These are phyloP conservation scores for Phallus indusiatus DNA, from an alignment of 768 basidiomycete genomes.

Conservation along the genomic window DNA sequence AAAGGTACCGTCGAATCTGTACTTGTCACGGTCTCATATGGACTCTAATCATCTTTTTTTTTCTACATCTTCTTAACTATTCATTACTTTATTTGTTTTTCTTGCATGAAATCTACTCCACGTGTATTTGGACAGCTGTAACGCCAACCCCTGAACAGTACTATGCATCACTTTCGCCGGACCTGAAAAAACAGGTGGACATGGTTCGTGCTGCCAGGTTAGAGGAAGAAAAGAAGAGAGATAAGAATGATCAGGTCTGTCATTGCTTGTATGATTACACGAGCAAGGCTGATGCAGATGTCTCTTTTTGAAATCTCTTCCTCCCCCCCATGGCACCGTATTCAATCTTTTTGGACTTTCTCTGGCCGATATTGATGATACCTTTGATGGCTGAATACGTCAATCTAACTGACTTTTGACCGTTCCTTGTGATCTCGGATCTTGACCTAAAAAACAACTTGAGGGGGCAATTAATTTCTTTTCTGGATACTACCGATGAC, in stretches of 20 bases:
- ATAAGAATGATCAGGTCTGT: slow-evolving; percentile 43
- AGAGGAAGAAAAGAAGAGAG: slow-evolving; percentile 44
- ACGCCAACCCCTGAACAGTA: slow-evolving; percentile 28
- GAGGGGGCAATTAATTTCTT: not conserved
- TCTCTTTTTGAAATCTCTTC: not conserved
- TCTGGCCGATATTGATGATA: not conserved
- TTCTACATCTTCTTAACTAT: not conserved
- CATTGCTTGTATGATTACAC: slow-evolving; percentile 15
- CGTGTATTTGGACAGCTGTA: slow-evolving; percentile 19
- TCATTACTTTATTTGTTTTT: slow-evolving; percentile 6
- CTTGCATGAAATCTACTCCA: slow-evolving; percentile 5
- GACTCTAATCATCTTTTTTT: not conserved
- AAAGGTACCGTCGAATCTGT: slow-evolving; percentile 33
- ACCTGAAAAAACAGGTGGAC: slow-evolving; percentile 55
- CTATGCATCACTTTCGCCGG: slow-evolving; percentile 46
- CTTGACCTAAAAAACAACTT: not conserved
- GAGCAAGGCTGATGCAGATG: not conserved
- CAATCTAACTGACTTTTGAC: not conserved
- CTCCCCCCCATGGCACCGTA: not conserved
- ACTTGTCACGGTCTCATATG: slow-evolving; percentile 10
- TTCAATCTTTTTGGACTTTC: not conserved
- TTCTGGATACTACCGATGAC: not conserved
- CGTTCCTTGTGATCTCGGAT: slow-evolving; percentile 20
- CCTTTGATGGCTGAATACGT: not conserved
- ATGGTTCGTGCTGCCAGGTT: slow-evolving; percentile 42